phyloP scores from a whole-genome alignment of 768 basidiomycete genomes.

The Suillus subalutaceus region DNA sequence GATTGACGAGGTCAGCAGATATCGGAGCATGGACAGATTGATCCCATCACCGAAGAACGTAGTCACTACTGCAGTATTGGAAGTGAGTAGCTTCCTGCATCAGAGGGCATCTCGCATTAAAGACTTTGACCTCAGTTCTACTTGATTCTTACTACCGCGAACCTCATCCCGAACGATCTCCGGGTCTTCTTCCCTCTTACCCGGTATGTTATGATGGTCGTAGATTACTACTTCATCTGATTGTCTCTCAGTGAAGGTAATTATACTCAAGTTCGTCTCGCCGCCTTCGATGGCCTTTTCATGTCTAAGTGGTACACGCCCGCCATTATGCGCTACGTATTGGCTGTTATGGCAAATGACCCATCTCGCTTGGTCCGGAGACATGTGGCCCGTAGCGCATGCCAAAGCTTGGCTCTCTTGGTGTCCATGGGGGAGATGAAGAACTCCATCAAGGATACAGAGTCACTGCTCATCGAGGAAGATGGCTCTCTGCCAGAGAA shows the following conservation, averaged over 20 bases:
- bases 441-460: conserved; percentile 66
- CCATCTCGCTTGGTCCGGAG: conserved; percentile 81
- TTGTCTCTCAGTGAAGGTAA: conserved; percentile 78
- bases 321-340: conserved; percentile 83
- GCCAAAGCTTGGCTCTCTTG: conserved; percentile 83
- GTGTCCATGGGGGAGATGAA: conserved; percentile 93
- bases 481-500: conserved; percentile 76
- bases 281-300: conserved; percentile 94
- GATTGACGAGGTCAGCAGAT: conserved; percentile 82
- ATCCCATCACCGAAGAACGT: conserved; percentile 95
- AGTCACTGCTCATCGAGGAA: conserved; percentile 83
- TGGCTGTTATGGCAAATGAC: conserved; percentile 86
- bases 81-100: conserved; percentile 55
- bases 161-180: conserved; percentile 76
- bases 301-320: conserved; percentile 86
- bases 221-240: conserved; percentile 13
- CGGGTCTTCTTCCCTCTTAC: conserved; percentile 86
- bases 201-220: conserved; percentile 52
- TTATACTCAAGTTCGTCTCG: conserved; percentile 86
- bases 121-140: conserved; percentile 59
- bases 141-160: conserved; percentile 73
- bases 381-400: conserved; percentile 83
- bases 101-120: conserved; percentile 13
- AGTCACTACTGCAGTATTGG: conserved; percentile 87
- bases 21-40: conserved; percentile 92